A percentile compares a stretch with the other conserved stretches of the same genome.
Conservation (phyloP, 2,329 filamentous ascomycete species). For the Fusarium liriodendri region DNA sequence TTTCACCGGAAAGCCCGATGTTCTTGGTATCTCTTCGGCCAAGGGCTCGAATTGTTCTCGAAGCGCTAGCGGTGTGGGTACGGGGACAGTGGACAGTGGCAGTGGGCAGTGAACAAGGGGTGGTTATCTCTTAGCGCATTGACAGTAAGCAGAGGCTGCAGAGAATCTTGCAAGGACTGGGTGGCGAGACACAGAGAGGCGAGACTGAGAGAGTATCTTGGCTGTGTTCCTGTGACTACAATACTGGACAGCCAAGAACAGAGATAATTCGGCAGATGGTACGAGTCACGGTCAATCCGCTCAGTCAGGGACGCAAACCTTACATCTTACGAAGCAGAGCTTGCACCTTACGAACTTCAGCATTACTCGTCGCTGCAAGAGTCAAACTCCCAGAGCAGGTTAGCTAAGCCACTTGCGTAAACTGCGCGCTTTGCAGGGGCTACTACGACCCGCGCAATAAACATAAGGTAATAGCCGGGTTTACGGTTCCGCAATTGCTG, state of each 20-base stretch:
- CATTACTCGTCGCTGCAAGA: not conserved
- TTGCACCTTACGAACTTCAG: not conserved
- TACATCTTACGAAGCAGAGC: not conserved
- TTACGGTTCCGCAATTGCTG: conserved; percentile 1
- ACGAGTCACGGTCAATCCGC: conserved; percentile 1
- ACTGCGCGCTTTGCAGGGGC: not conserved
- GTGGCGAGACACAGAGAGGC: not conserved
- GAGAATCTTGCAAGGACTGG: conserved; percentile 10
- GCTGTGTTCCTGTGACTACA: not conserved
- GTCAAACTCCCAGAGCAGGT: not conserved
- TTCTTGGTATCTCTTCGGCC: not conserved
- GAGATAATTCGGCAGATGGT: conserved; percentile 3
- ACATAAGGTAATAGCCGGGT: conserved; percentile 4
- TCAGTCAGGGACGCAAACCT: not conserved
- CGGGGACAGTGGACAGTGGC: conserved; percentile 2
- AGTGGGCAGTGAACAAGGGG: not conserved
- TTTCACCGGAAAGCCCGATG: conserved; percentile 21
- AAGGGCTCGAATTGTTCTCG: conserved; percentile 32
- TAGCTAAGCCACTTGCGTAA: conserved; percentile 2
- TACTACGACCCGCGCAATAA: conserved; percentile 6
- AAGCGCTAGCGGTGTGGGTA: conserved; percentile 27
- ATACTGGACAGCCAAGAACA: not conserved
- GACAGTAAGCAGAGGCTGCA: not conserved
- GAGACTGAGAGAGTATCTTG: not conserved
- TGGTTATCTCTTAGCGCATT: not conserved